These are phyloP conservation scores for Dalbergia cochinchinensis DNA, from an alignment of 306 rosid genomes.

Conservation along the genomic window DNA sequence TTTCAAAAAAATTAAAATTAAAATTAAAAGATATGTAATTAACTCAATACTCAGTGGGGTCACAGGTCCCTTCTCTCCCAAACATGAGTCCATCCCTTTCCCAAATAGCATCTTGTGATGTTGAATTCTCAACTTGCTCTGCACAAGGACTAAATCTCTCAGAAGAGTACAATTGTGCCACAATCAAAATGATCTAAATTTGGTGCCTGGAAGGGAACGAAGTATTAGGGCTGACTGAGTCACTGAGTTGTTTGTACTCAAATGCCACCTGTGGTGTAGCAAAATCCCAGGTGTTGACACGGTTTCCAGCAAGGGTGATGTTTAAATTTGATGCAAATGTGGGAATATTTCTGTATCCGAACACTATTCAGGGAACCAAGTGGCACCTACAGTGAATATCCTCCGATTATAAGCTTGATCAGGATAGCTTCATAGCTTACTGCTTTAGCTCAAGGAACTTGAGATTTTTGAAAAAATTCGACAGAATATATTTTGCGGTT, in stretches of 20 bases:
- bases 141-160: background rate
- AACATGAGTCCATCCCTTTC: background rate
- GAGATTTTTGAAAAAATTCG: no score
- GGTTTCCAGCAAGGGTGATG: no score
- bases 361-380: background rate
- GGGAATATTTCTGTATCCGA: background rate
- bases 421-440: background rate
- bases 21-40: no score
- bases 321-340: background rate
- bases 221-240: background rate
- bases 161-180: background rate
- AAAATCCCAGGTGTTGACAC: background rate
- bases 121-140: background rate
- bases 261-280: background rate
- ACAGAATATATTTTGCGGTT: background rate
- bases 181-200: background rate
- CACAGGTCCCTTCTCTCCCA: background rate
- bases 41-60: no score
- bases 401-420: background rate
- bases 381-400: background rate
- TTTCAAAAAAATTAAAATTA: no score
- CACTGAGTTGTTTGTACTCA: background rate
- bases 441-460: background rate
- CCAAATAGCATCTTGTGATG: background rate
- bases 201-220: background rate